These are phyloP conservation scores for Candida saitoana DNA, from an alignment of 805 yeast species.

Conservation along the genomic window DNA sequence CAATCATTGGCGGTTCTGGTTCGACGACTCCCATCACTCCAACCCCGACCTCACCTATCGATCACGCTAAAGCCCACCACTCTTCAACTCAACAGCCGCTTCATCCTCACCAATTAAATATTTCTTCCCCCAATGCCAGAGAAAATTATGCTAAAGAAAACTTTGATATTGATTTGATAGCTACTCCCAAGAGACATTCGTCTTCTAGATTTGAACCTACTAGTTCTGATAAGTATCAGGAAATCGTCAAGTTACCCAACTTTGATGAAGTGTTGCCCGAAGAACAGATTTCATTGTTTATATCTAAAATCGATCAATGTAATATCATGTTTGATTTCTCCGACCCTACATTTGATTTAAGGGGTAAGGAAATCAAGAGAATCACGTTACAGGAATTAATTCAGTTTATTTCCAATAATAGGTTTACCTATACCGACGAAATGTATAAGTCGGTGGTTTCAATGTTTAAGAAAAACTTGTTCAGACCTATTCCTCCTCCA, in stretches of 20 bases:
- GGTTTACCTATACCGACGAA: conserved; percentile 84
- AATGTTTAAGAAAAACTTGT: conserved; percentile 85
- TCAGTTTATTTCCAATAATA: conserved; percentile 76
- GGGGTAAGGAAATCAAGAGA: conserved; percentile 89
- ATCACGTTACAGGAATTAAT: conserved; percentile 83
- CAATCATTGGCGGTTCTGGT: background rate
- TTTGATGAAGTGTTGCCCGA: conserved; percentile 83
- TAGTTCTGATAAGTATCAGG: conserved; percentile 39
- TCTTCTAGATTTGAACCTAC: conserved; percentile 84
- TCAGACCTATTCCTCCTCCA: conserved; percentile 97
- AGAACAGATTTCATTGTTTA: conserved; percentile 73
- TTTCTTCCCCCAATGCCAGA: conserved; percentile 54
- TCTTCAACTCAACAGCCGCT: conserved; percentile 15
- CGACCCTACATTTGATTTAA: conserved; percentile 87
- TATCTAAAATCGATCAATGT: conserved; percentile 90
- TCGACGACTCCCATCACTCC: conserved; percentile 15
- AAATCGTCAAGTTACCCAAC: conserved; percentile 70
- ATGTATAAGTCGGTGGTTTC: conserved; percentile 84
- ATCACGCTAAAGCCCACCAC: conserved; percentile 14
- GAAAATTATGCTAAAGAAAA: conserved; percentile 66
- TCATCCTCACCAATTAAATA: conserved; percentile 20
- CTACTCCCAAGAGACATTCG: conserved; percentile 80
- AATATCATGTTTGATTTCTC: conserved; percentile 89
- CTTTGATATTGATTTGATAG: conserved; percentile 74
- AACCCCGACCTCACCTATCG: conserved; percentile 22